Evolutionary conservation across 129 eudicot species (phyloP).

Genomic region (Smallanthus sonchifolius): DNA sequence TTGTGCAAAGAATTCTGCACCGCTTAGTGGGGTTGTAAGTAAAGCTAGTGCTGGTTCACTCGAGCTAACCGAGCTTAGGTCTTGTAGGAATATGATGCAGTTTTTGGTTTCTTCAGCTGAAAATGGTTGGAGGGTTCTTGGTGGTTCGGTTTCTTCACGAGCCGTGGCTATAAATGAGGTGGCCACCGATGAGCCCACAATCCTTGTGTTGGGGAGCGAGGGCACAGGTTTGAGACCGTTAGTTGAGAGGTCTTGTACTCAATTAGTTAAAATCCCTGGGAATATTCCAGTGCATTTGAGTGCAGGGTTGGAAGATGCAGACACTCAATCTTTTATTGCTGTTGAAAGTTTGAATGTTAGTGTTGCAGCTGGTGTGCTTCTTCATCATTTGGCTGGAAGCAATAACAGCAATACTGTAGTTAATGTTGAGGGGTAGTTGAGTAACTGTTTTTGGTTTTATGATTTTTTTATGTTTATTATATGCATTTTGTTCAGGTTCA

Average conservation of each 20-base stretch:
- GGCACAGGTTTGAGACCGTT: constrained; percentile 93
- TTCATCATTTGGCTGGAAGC: constrained; percentile 73
- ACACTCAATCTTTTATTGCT: constrained; percentile 63
- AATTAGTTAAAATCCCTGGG: constrained; percentile 71
- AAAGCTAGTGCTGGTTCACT: constrained; percentile 98
- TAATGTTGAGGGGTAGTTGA: constrained; percentile 5
- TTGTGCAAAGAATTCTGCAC: constrained; percentile 98
- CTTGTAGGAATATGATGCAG: constrained; percentile 98
- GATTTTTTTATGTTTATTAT: not conserved
- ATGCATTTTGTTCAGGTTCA: constrained; percentile 4
- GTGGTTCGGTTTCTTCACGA: constrained; percentile 76
- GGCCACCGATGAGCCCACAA: constrained; percentile 61
- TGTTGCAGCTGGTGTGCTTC: constrained; percentile 96
- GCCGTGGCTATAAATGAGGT: constrained; percentile 63
- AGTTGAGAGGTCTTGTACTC: constrained; percentile 87
- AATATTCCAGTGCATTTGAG: constrained; percentile 53
- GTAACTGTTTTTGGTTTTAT: not conserved
- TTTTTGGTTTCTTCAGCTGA: constrained; percentile 73
- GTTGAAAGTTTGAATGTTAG: constrained; percentile 98
- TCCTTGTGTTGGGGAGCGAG: constrained; percentile 91
- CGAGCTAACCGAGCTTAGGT: constrained; percentile 74
- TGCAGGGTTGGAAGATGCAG: constrained; percentile 46
- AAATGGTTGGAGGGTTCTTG: constrained; percentile 96
- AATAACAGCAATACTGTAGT: constrained; percentile 12
- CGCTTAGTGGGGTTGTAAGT: constrained; percentile 92